Conservation (phyloP, 1,139 yeast genomes). For the Yamadazyma diospyri region DNA sequence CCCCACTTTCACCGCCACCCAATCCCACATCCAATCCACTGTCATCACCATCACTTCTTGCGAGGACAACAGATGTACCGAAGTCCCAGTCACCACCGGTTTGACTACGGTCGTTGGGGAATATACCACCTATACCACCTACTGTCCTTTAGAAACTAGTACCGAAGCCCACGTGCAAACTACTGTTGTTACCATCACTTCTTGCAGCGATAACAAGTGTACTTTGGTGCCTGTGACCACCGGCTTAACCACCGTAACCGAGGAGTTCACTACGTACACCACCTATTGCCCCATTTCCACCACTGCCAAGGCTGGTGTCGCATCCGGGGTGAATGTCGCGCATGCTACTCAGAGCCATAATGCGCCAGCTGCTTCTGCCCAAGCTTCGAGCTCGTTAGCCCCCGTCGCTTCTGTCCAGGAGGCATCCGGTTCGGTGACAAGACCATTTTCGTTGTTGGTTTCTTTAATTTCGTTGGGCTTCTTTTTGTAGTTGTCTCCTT, state of each 20-base stretch:
- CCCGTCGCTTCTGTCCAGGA: slow-evolving; percentile 7
- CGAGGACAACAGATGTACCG: neutral
- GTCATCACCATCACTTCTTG: neutral
- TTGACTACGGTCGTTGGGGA: neutral
- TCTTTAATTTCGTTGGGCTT: slow-evolving; percentile 11
- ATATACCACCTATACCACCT: slow-evolving; percentile 24
- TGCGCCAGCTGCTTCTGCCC: neutral
- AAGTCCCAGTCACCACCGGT: neutral
- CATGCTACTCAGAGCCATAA: too few relatives aligned
- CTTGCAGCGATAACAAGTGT: slow-evolving; percentile 38
- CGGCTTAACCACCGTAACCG: slow-evolving; percentile 33
- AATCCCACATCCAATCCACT: neutral
- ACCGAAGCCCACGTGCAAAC: slow-evolving; percentile 9
- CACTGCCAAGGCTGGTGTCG: slow-evolving; percentile 8
- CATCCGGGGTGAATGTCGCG: slow-evolving; percentile 22
- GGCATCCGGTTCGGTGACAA: slow-evolving; percentile 10
- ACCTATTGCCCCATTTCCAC: slow-evolving; percentile 8
- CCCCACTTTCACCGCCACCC: neutral
- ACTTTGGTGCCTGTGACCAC: slow-evolving; percentile 28
- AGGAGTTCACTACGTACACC: slow-evolving; percentile 14
- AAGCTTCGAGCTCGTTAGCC: too few relatives aligned
- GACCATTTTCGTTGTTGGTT: slow-evolving; percentile 9
- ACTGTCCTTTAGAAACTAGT: slow-evolving; percentile 7
- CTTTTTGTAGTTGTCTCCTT: too few relatives aligned
- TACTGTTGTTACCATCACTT: slow-evolving; percentile 45